phyloP scores from a whole-genome alignment of 441 rosid genomes.

The Macaranga tanarius region DNA sequence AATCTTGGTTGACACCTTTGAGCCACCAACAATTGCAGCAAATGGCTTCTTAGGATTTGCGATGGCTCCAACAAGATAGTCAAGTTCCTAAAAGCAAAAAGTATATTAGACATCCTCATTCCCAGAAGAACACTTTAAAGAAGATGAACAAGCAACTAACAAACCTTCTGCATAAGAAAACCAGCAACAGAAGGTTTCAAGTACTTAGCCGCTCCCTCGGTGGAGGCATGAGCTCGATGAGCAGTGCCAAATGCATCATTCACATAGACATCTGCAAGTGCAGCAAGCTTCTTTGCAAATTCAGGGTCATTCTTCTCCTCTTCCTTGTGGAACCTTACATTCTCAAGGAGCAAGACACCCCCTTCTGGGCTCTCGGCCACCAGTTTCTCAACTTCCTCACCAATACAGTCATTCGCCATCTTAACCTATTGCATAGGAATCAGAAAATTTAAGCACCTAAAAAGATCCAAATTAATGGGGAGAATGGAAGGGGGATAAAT shows the following conservation, averaged over 20 bases:
- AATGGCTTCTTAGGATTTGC: conserved; percentile 92
- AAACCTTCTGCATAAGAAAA: conserved; percentile 94
- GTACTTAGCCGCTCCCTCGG: conserved; percentile 90
- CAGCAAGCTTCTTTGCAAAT: conserved; percentile 91
- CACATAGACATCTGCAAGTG: conserved; percentile 82
- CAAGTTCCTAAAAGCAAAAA: conserved; percentile 65
- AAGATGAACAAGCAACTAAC: not conserved
- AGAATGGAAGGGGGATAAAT: not conserved
- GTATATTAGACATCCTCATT: not conserved
- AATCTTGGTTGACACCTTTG: conserved; percentile 89
- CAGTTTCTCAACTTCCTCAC: conserved; percentile 76
- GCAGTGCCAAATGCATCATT: conserved; percentile 98
- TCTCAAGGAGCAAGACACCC: conserved; percentile 81
- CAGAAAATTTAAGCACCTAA: conserved; percentile 13
- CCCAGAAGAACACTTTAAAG: not conserved
- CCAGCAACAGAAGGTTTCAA: conserved; percentile 97
- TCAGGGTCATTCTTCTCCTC: conserved; percentile 98
- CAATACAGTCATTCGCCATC: conserved; percentile 84
- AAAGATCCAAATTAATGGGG: not conserved
- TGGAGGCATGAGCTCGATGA: conserved; percentile 97
- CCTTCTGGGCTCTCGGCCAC: conserved; percentile 72
- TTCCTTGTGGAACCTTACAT: conserved; percentile 86
- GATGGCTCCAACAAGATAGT: conserved; percentile 93
- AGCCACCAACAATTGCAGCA: conserved; percentile 94
- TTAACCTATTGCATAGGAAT: conserved; percentile 49